A percentile compares a stretch with the other conserved stretches of the same genome.
phyloP scores from a whole-genome alignment of 1,284 basidiomycete species.

The Trametes pubescens region DNA sequence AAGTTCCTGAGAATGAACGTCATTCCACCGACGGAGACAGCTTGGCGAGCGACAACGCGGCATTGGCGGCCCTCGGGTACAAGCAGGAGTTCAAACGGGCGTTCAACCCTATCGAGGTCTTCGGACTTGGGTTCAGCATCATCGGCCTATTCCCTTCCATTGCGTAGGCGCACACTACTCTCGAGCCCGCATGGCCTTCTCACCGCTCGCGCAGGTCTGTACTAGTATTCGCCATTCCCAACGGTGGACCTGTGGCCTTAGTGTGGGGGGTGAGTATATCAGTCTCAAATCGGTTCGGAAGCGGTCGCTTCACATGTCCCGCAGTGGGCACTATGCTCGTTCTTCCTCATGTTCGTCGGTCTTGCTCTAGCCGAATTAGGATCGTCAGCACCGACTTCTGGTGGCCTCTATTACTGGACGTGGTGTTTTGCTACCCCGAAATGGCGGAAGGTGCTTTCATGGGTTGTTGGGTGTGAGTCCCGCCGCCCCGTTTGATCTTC shows the following conservation, averaged over 20 bases:
- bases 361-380: conserved; percentile 75
- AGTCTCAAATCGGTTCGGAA: neutral
- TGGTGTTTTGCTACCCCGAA: conserved; percentile 69
- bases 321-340: conserved; percentile 59
- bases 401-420: conserved; percentile 87
- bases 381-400: conserved; percentile 76
- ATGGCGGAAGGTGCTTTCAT: conserved; percentile 71
- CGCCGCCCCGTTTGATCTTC: neutral
- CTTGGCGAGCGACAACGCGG: conserved; percentile 36
- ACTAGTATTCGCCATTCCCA: conserved; percentile 74
- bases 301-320: neutral
- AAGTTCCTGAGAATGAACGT: neutral
- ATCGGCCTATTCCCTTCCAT: conserved; percentile 59
- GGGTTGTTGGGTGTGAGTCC: conserved; percentile 76
- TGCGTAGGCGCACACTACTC: conserved; percentile 26
- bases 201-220: conserved; percentile 50
- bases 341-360: conserved; percentile 67
- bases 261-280: conserved; percentile 67
- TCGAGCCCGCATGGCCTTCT: neutral
- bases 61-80: conserved; percentile 50
- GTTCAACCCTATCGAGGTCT: conserved; percentile 52
- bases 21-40: neutral
- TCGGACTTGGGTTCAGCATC: conserved; percentile 68
- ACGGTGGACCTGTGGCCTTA: conserved; percentile 82
- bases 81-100: conserved; percentile 55